phyloP scores from a whole-genome alignment of 2,329 filamentous ascomycete species.

The Penicillium sp. region DNA sequence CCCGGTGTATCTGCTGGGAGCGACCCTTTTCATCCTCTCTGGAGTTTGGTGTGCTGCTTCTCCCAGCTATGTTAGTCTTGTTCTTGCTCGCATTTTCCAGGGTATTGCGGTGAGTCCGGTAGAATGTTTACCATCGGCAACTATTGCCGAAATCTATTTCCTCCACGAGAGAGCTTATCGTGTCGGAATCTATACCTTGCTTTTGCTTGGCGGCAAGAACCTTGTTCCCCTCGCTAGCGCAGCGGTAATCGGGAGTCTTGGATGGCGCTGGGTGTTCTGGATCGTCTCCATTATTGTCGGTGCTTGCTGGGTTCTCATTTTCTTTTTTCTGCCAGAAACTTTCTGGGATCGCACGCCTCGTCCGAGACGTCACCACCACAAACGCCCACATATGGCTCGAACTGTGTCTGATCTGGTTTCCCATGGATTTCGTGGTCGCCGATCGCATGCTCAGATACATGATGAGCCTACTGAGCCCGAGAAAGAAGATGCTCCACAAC shows the following conservation, averaged over 20 bases:
- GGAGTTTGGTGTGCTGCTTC: slow-evolving; percentile 87
- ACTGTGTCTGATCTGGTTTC: slow-evolving; percentile 44
- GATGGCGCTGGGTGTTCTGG: slow-evolving; percentile 94
- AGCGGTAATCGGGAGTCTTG: slow-evolving; percentile 73
- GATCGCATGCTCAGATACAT: slow-evolving; percentile 24
- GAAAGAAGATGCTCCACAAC: slow-evolving; percentile 12
- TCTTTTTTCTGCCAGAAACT: slow-evolving; percentile 91
- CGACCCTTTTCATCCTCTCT: slow-evolving; percentile 75
- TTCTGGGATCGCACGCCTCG: slow-evolving; percentile 88
- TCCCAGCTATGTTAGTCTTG: slow-evolving; percentile 76
- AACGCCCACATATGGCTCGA: slow-evolving; percentile 40
- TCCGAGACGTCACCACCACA: slow-evolving; percentile 44
- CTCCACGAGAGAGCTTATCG: slow-evolving; percentile 91
- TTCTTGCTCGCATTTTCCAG: slow-evolving; percentile 82
- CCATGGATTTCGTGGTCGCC: slow-evolving; percentile 40
- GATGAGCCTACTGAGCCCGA: slow-evolving; percentile 18
- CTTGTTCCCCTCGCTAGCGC: slow-evolving; percentile 85
- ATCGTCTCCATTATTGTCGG: slow-evolving; percentile 81
- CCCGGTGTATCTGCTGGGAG: slow-evolving; percentile 81
- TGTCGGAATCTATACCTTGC: slow-evolving; percentile 87
- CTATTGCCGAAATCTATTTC: slow-evolving; percentile 95
- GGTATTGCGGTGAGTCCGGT: slow-evolving; percentile 87
- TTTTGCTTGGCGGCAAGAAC: slow-evolving; percentile 90
- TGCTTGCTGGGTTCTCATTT: slow-evolving; percentile 71
- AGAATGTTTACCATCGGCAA: slow-evolving; percentile 89